phyloP scores from a whole-genome alignment of 495 filamentous ascomycete species.

The Amorphotheca resinae region DNA sequence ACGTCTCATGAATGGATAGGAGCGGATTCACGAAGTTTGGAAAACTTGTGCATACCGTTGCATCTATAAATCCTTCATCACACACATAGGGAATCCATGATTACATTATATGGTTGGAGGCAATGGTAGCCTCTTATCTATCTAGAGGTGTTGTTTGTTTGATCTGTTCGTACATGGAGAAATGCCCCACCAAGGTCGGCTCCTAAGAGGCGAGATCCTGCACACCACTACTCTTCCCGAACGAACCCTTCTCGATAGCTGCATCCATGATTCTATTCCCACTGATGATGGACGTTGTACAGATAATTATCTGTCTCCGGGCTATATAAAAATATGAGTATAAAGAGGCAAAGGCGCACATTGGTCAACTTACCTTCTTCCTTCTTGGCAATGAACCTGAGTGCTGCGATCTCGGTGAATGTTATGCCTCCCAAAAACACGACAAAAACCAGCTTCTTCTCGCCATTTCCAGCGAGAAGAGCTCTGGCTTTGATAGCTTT shows the following conservation, averaged over 20 bases:
- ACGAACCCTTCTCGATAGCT: conserved; percentile 62
- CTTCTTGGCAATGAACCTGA: conserved; percentile 79
- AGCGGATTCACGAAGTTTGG: too few relatives aligned
- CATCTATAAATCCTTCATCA: too few relatives aligned
- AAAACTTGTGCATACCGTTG: too few relatives aligned
- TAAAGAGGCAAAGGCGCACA: not conserved
- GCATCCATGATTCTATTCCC: conserved; percentile 83
- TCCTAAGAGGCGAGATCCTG: not conserved
- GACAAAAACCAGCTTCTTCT: conserved; percentile 76
- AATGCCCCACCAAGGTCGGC: not conserved
- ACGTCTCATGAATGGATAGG: not conserved
- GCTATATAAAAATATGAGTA: conserved; percentile 23
- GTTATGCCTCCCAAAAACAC: conserved; percentile 93
- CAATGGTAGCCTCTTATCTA: too few relatives aligned
- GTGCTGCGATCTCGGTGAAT: conserved; percentile 88
- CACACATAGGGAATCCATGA: too few relatives aligned
- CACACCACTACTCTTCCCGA: conserved; percentile 33
- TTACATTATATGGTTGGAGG: too few relatives aligned
- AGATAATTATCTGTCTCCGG: conserved; percentile 74
- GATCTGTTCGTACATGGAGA: too few relatives aligned
- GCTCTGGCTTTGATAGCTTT: conserved; percentile 83
- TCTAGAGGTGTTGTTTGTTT: too few relatives aligned
- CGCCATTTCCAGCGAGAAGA: conserved; percentile 58
- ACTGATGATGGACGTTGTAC: conserved; percentile 81
- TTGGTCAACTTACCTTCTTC: conserved; percentile 51